phyloP scores from a whole-genome alignment of 768 basidiomycete genomes.

The Mycena amicta region DNA sequence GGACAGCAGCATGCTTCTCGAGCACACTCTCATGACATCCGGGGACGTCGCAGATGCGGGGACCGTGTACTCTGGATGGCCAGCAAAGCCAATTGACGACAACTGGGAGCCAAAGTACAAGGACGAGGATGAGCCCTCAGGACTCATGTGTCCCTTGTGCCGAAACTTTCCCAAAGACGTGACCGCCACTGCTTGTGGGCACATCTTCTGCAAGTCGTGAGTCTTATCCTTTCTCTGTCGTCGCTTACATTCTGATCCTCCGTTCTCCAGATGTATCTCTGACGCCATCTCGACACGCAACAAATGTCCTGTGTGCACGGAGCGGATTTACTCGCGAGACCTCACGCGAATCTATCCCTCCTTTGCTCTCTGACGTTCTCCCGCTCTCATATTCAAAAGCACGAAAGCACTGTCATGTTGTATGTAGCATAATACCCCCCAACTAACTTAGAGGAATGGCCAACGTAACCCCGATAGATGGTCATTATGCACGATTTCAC shows the following conservation, averaged over 20 bases:
- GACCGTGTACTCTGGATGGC: slow-evolving; percentile 46
- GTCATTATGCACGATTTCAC: neutral
- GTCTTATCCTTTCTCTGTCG: neutral
- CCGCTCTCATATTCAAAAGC: neutral
- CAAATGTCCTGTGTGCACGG: slow-evolving; percentile 25
- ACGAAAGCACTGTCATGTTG: slow-evolving; percentile 5
- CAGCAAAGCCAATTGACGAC: slow-evolving; percentile 34
- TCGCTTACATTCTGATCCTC: neutral
- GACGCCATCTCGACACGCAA: slow-evolving; percentile 5
- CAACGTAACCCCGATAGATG: neutral
- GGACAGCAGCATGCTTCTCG: slow-evolving; percentile 48
- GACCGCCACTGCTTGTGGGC: slow-evolving; percentile 35
- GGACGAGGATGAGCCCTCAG: slow-evolving; percentile 18
- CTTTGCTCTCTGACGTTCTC: slow-evolving; percentile 12
- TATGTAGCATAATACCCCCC: slow-evolving; percentile 6
- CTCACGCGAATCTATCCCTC: slow-evolving; percentile 22
- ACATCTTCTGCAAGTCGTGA: slow-evolving; percentile 27
- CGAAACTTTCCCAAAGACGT: slow-evolving; percentile 33
- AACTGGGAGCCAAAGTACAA: slow-evolving; percentile 22
- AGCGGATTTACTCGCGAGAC: slow-evolving; percentile 4
- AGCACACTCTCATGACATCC: slow-evolving; percentile 50
- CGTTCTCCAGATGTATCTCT: slow-evolving; percentile 19
- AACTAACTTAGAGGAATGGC: neutral
- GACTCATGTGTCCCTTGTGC: slow-evolving; percentile 36
- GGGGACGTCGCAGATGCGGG: slow-evolving; percentile 48